phyloP scores from a whole-genome alignment of 306 rosid genomes.

The Acacia confusa region DNA sequence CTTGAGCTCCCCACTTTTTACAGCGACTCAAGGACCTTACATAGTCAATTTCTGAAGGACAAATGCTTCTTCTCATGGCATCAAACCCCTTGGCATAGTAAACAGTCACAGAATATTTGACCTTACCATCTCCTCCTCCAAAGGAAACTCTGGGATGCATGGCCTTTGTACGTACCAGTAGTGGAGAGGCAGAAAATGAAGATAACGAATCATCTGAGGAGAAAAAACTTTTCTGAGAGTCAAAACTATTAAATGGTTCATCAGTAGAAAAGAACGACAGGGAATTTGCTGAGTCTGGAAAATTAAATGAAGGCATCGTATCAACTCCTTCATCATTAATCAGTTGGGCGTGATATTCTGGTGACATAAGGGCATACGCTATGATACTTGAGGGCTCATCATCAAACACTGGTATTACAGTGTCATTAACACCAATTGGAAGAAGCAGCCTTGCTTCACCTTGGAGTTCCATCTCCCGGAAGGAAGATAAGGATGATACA shows the following conservation, averaged over 20 bases:
- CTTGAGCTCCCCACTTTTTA: constrained; percentile 97
- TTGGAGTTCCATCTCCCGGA: constrained; percentile 70
- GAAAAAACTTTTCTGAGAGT: constrained; percentile 59
- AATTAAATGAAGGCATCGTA: constrained; percentile 31
- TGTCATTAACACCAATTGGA: constrained; percentile 70
- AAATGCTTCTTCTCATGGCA: constrained; percentile 76
- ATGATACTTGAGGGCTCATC: constrained; percentile 91
- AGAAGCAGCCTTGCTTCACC: constrained; percentile 78
- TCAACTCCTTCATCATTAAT: constrained; percentile 47
- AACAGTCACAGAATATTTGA: constrained; percentile 69
- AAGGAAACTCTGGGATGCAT: constrained; percentile 85
- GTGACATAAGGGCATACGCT: constrained; percentile 69
- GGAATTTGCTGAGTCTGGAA: constrained; percentile 49
- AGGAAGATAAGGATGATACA: constrained; percentile 67
- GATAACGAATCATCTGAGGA: constrained; percentile 62
- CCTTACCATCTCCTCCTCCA: constrained; percentile 73
- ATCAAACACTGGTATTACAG: constrained; percentile 80
- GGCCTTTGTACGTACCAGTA: constrained; percentile 53
- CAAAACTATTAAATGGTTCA: constrained; percentile 44
- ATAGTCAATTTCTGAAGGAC: constrained; percentile 82
- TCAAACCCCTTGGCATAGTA: constrained; percentile 85
- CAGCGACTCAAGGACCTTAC: constrained; percentile 93
- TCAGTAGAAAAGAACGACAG: constrained; percentile 56
- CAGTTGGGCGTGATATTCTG: constrained; percentile 59
- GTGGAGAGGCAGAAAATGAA: constrained; percentile 66